Conservation (phyloP, 179 eudicot genomes). For the Nepenthes alata region DNA sequence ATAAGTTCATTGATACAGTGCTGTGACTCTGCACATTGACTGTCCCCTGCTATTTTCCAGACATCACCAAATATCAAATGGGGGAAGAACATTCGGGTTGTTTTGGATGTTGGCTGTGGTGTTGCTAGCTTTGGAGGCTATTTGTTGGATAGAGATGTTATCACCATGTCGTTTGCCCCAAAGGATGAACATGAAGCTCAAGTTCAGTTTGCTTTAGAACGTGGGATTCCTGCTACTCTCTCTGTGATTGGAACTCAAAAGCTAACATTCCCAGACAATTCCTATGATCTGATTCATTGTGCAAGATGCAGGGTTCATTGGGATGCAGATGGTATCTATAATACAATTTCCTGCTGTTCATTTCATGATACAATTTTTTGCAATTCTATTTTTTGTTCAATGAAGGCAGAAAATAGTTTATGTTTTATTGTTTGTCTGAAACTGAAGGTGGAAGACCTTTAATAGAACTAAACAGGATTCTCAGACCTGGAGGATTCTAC, state of each 20-base stretch:
- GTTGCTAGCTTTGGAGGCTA: slow-evolving; percentile 99
- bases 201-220: slow-evolving; percentile 93
- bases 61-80: slow-evolving; percentile 57
- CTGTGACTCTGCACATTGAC: slow-evolving; percentile 4
- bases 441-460: slow-evolving; percentile 77
- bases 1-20: not conserved
- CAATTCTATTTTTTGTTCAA: not conserved
- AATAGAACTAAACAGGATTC: slow-evolving; percentile 77
- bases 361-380: not conserved
- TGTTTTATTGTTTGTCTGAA: slow-evolving; percentile 6
- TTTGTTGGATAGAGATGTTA: slow-evolving; percentile 75
- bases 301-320: slow-evolving; percentile 99
- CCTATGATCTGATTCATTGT: slow-evolving; percentile 79
- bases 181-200: slow-evolving; percentile 98
- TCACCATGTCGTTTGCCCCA: slow-evolving; percentile 95
- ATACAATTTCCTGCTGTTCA: not conserved
- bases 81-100: slow-evolving; percentile 78
- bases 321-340: slow-evolving; percentile 67
- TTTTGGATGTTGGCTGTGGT: slow-evolving; percentile 97
- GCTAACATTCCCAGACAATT: slow-evolving; percentile 86
- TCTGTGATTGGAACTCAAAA: slow-evolving; percentile 94
- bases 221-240: slow-evolving; percentile 90
- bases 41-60: slow-evolving; percentile 21
- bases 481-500: slow-evolving; percentile 88
- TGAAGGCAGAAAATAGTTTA: not conserved